Conservation (phyloP, 495 filamentous ascomycete species). For the Xylaria castorea region DNA sequence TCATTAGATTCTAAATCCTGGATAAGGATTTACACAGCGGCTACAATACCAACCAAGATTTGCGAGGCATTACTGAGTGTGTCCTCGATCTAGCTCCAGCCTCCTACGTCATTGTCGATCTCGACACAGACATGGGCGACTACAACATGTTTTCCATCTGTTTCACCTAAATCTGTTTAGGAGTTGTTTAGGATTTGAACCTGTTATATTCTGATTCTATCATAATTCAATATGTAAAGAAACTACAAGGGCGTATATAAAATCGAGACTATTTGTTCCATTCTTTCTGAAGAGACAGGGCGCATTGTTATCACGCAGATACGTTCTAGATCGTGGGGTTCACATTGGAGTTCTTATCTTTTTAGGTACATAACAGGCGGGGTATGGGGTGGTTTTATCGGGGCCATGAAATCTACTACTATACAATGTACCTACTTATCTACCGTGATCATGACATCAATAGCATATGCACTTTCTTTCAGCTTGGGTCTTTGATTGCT, state of each 20-base stretch:
- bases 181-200: not conserved
- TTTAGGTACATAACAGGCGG: slow-evolving; percentile 6
- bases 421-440: not conserved
- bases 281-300: not conserved
- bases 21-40: not conserved
- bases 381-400: not conserved
- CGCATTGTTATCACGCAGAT: not conserved
- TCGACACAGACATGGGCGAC: not conserved
- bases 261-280: not conserved
- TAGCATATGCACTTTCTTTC: slow-evolving; percentile 11
- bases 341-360: not conserved
- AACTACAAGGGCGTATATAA: not conserved
- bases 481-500: not conserved
- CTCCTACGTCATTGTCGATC: slow-evolving; percentile 15
- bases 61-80: not conserved
- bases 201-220: not conserved
- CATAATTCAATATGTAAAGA: not conserved
- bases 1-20: slow-evolving; percentile 24
- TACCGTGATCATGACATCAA: slow-evolving; percentile 19
- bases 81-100: not conserved
- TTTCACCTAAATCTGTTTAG: not conserved
- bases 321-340: slow-evolving; percentile 3
- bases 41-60: not conserved
- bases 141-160: not conserved
- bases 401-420: not conserved